Percentiles rank a stretch among this genome's conserved stretches.
Conservation (phyloP, 2,329 filamentous ascomycete genomes). For the Coniochaeta pulveracea region DNA sequence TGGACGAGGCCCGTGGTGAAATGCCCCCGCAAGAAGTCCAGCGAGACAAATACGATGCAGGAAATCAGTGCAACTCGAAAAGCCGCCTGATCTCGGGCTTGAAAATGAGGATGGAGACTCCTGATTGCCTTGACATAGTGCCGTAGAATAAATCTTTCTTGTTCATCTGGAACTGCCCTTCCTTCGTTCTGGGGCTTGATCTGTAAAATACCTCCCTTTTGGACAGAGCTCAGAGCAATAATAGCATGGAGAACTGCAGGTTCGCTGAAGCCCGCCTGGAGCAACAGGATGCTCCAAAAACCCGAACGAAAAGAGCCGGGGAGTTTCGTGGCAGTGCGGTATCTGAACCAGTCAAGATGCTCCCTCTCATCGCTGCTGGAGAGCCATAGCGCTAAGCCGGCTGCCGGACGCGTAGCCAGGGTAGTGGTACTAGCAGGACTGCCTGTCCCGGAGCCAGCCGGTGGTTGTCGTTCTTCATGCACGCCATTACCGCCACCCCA, state of each 20-base stretch:
- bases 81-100: constrained; percentile 19
- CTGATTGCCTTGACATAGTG: constrained; percentile 27
- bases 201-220: constrained; percentile 11
- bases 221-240: constrained; percentile 18
- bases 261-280: constrained; percentile 16
- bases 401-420: too few species aligned
- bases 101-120: constrained; percentile 19
- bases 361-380: constrained; percentile 8
- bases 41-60: constrained; percentile 30
- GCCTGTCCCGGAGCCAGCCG: too few species aligned
- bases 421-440: too few species aligned
- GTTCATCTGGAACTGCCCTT: constrained; percentile 4
- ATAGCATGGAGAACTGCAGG: constrained; percentile 18
- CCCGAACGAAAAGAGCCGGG: not conserved
- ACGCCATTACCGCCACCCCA: constrained; percentile 1
- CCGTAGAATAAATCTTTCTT: constrained; percentile 18
- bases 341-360: constrained; percentile 9
- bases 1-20: constrained; percentile 22
- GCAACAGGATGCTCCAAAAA: constrained; percentile 19
- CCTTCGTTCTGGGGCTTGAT: not conserved
- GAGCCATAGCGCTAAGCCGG: constrained; percentile 11
- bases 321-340: constrained; percentile 6
- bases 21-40: constrained; percentile 28
- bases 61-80: constrained; percentile 19
- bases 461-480: too few species aligned